Evolutionary conservation across 305 asterid genomes (phyloP), one percentile per base, ranked within the genome.

Genomic region (Rubia peregrina): DNA sequence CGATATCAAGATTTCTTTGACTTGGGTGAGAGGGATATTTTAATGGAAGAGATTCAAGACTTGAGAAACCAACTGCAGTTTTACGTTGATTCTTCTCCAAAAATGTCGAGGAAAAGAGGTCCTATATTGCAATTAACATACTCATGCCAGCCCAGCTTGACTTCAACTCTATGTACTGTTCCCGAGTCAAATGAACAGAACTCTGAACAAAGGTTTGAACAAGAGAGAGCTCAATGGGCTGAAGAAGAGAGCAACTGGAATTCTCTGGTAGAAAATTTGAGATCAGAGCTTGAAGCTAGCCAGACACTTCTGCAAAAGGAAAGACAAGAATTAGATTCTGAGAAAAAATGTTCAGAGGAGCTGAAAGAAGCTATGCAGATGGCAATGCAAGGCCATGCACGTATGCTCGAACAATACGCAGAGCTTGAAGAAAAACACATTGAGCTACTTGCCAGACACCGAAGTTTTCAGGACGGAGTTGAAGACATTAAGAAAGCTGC

Each of bases 301-400:
- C 89, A 82, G 67, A 77, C 80, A 67, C 78, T 78, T 36, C 77
- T 80, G 70, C 84, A 82, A 74, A 88, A 84, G 84, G 93, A 88
- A 84, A 91, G 83, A 85, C 90, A 88, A 73, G 98, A 88, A 80
- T 78, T 95, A 65, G 89, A 84, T 36, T 85, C 80, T 74, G 98
- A 95, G 82, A 95, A 79, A 80, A 85, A 90, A 80, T 92, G 98
- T 78, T 85, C 87, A 6, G 94, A 91, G 67, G 99, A 95, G 87
- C 90, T 92, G 69, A 90, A 89, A 80, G 98, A 95, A 83, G 99
- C 98, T 71, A 88, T 95, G 95, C 96, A 89, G 86, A 80, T 91
- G 90, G 97, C 99, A 69, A 90, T 95, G 94, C 96, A 95, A 78
- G 96, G 99, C 70, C 99, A 95, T 80, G 97, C 99, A 51, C 93